Evolutionary conservation across 768 basidiomycete species (phyloP).

Genomic region (Boletus insuetus): DNA sequence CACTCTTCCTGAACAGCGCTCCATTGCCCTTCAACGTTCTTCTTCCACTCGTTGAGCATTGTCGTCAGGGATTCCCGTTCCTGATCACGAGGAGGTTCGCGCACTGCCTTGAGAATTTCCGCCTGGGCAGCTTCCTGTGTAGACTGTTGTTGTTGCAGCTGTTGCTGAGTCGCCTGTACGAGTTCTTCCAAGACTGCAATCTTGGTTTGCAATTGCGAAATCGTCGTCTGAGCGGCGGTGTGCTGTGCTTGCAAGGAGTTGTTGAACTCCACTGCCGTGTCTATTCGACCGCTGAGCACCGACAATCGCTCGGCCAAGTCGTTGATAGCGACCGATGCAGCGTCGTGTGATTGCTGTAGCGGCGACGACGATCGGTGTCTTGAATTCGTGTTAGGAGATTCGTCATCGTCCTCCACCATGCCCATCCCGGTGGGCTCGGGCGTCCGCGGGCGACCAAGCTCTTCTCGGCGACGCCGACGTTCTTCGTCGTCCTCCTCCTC

Average conservation of each 20-base stretch:
- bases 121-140: constrained; percentile 36
- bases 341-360: constrained; percentile 18
- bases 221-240: constrained; percentile 69
- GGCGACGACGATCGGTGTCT: constrained; percentile 19
- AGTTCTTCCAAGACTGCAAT: constrained; percentile 65
- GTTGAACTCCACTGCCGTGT: constrained; percentile 71
- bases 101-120: constrained; percentile 32
- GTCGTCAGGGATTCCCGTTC: constrained; percentile 51
- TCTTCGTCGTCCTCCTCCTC: constrained; percentile 48
- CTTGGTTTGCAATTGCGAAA: constrained; percentile 64
- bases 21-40: constrained; percentile 78
- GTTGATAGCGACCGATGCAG: constrained; percentile 40
- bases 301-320: constrained; percentile 64
- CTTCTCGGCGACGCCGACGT: constrained; percentile 43
- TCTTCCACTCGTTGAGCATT: constrained; percentile 71
- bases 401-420: constrained; percentile 46
- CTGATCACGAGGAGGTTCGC: constrained; percentile 33
- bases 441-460: constrained; percentile 70
- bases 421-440: constrained; percentile 73
- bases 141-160: constrained; percentile 38
- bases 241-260: constrained; percentile 76
- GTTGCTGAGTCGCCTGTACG: constrained; percentile 49
- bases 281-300: constrained; percentile 66
- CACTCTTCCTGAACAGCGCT: constrained; percentile 75
- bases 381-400: constrained; percentile 23